These are phyloP conservation scores for Lodderomyces beijingensis DNA, from an alignment of 1,139 yeast species.

Conservation along the genomic window DNA sequence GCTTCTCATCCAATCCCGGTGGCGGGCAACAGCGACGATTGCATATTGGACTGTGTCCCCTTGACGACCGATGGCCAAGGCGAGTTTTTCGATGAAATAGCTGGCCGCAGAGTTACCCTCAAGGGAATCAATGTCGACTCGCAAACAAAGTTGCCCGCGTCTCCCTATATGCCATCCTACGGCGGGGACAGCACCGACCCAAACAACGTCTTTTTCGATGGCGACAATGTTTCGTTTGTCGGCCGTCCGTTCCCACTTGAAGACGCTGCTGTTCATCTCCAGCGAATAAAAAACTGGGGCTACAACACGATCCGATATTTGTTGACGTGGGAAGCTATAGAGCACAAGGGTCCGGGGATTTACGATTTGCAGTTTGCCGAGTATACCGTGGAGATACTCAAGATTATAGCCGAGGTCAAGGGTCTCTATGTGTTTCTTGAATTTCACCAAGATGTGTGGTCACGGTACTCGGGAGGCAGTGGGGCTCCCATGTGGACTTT, in stretches of 20 bases:
- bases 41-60: conserved; percentile 28
- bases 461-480: conserved; percentile 85
- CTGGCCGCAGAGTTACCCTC: conserved; percentile 57
- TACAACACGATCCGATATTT: conserved; percentile 74
- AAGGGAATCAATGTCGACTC: conserved; percentile 86
- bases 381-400: conserved; percentile 60
- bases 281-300: conserved; percentile 74
- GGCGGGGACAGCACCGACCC: conserved; percentile 40
- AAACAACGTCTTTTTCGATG: conserved; percentile 55
- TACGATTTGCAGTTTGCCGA: conserved; percentile 78
- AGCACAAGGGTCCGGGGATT: conserved; percentile 80
- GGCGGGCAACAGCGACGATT: conserved; percentile 12
- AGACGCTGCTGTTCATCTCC: conserved; percentile 67
- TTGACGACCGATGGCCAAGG: conserved; percentile 43
- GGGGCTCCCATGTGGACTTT: conserved; percentile 96
- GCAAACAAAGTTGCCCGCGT: conserved; percentile 64
- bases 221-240: conserved; percentile 71
- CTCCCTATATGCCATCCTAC: conserved; percentile 54
- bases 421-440: conserved; percentile 82
- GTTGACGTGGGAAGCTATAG: conserved; percentile 90
- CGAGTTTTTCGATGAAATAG: conserved; percentile 48
- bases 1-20: conserved; percentile 18
- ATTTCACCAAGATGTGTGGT: conserved; percentile 96
- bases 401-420: conserved; percentile 54
- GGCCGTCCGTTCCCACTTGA: conserved; percentile 76